Percentiles rank a stretch among this genome's conserved stretches.
Evolutionary conservation across 164 flowering plant species (phyloP).

Genomic region (Piper longum): DNA sequence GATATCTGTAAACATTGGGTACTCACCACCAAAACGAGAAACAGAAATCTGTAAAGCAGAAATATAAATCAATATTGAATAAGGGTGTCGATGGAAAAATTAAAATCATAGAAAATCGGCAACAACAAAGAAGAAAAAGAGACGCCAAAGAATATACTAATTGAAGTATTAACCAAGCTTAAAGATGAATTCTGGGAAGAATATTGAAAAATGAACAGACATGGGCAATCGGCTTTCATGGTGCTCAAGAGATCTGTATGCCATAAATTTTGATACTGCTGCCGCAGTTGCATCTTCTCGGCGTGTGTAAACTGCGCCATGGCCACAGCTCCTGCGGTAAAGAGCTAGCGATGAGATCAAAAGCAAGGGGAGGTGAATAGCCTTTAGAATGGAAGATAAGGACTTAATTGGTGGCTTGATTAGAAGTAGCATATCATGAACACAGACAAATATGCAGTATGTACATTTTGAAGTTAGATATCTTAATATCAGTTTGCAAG

Average conservation of each 20-base stretch:
- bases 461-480: no score
- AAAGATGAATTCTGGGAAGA: no score
- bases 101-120: not conserved
- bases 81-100: not conserved
- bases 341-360: not conserved
- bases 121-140: not conserved
- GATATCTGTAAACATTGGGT: not conserved
- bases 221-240: conserved; percentile 55
- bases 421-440: not conserved
- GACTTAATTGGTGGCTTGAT: not conserved
- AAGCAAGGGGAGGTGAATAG: not conserved
- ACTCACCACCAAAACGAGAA: conserved; percentile 25
- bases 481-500: not conserved
- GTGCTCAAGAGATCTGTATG: conserved; percentile 67
- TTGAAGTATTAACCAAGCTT: no score
- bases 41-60: conserved; percentile 28
- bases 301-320: conserved; percentile 28
- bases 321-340: conserved; percentile 8
- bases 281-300: conserved; percentile 69
- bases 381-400: not conserved
- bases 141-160: no score
- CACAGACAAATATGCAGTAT: not conserved
- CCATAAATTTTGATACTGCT: conserved; percentile 73
- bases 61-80: not conserved
- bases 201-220: conserved; percentile 18